These are phyloP conservation scores for Epichloe aotearoae DNA, from an alignment of 2,329 filamentous ascomycete species.

Conservation along the genomic window DNA sequence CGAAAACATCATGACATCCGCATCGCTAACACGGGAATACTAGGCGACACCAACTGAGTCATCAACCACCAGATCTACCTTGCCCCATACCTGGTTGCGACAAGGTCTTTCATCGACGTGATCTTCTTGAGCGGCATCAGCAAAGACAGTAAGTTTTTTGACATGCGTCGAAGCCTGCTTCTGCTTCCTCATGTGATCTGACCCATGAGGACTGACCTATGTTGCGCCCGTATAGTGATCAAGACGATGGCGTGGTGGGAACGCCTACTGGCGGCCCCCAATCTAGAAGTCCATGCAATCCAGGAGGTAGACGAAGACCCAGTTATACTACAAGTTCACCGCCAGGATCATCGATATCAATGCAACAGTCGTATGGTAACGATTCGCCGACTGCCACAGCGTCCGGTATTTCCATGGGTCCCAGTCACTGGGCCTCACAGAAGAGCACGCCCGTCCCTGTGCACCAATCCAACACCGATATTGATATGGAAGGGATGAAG, in stretches of 20 bases:
- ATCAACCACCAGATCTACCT: conserved; percentile 37
- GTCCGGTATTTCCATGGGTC: conserved; percentile 7
- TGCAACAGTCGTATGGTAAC: conserved; percentile 5
- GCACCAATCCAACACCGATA: conserved; percentile 9
- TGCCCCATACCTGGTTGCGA: conserved; percentile 42
- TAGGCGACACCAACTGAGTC: conserved; percentile 48
- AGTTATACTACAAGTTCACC: conserved; percentile 9
- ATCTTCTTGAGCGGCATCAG: conserved; percentile 45
- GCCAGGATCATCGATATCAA: conserved; percentile 6
- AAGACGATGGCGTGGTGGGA: conserved; percentile 10
- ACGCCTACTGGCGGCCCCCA: neutral
- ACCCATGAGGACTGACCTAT: neutral
- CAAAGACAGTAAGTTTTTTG: conserved; percentile 22
- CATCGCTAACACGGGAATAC: conserved; percentile 13
- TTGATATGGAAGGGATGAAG: conserved; percentile 10
- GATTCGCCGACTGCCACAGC: conserved; percentile 5
- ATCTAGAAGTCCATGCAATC: neutral
- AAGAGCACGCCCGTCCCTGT: conserved; percentile 3
- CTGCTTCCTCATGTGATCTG: neutral
- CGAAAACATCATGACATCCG: conserved; percentile 5
- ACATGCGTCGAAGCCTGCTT: neutral
- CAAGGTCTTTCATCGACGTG: conserved; percentile 43
- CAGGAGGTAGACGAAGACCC: conserved; percentile 7
- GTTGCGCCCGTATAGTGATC: conserved; percentile 7
- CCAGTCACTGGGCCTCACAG: conserved; percentile 13